Conservation (phyloP, 2,329 filamentous ascomycete genomes). For the Cercospora zeina region DNA sequence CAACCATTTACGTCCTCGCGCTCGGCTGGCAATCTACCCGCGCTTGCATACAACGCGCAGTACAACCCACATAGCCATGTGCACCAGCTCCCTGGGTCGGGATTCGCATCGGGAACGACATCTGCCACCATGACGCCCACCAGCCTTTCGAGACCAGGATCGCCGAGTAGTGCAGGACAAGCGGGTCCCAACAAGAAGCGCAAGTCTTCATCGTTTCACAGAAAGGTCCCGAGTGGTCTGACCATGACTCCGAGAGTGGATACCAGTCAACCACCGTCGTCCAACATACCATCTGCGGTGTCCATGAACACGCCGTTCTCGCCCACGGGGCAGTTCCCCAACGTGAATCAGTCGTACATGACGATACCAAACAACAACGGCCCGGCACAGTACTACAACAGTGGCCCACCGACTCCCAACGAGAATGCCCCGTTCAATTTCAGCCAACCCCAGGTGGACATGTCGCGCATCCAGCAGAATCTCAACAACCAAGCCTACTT, state of each 20-base stretch:
- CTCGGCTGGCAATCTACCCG: constrained; percentile 64
- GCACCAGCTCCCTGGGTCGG: constrained; percentile 38
- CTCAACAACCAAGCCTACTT: constrained; percentile 36
- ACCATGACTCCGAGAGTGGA: constrained; percentile 78
- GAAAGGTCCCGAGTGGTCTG: constrained; percentile 70
- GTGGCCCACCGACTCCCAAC: constrained; percentile 38
- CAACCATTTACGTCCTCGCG: constrained; percentile 58
- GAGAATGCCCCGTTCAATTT: constrained; percentile 34
- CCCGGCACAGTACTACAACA: constrained; percentile 35
- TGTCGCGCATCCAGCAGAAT: constrained; percentile 31
- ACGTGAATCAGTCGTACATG: constrained; percentile 38
- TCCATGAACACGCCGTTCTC: constrained; percentile 43
- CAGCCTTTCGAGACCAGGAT: constrained; percentile 70
- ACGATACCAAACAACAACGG: constrained; percentile 38
- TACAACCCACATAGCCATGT: constrained; percentile 42
- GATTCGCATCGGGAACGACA: constrained; percentile 40
- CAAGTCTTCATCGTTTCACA: constrained; percentile 56
- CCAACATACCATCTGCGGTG: constrained; percentile 35
- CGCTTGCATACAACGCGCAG: constrained; percentile 46
- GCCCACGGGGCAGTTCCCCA: constrained; percentile 42
- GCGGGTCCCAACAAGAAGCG: constrained; percentile 75
- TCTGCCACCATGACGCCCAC: constrained; percentile 58
- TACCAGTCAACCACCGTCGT: constrained; percentile 45
- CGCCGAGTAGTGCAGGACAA: constrained; percentile 60
- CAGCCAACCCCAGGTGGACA: constrained; percentile 32